Percentiles rank a stretch among this genome's conserved stretches.
phyloP scores from a whole-genome alignment of 2,329 filamentous ascomycete genomes.

The Colletotrichum simmondsii region DNA sequence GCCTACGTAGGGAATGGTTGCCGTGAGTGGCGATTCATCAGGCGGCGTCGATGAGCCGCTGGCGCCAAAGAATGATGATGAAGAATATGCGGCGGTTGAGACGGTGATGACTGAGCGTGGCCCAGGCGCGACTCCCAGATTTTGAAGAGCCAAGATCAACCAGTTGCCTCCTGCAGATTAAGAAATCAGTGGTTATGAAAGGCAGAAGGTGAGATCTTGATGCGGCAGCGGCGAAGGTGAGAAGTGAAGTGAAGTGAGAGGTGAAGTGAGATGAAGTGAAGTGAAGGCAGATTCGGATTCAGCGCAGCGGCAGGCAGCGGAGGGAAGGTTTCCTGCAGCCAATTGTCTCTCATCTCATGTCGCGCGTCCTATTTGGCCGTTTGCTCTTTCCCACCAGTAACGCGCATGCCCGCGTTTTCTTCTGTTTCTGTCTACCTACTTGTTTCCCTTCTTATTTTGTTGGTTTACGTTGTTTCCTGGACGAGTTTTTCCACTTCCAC shows the following conservation, averaged over 20 bases:
- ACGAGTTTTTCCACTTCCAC: background rate
- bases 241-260: background rate
- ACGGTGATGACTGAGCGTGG: background rate
- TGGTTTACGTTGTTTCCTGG: background rate
- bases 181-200: background rate
- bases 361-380: background rate
- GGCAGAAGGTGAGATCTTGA: background rate
- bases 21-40: background rate
- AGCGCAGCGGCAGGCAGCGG: background rate
- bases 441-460: background rate
- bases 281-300: background rate
- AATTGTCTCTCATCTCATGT: background rate
- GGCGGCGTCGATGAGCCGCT: background rate
- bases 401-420: too few relatives aligned
- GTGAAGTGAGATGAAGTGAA: background rate
- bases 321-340: conserved; percentile 2
- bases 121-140: too few relatives aligned
- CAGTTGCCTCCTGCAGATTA: background rate
- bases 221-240: background rate
- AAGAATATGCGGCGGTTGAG: background rate
- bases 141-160: background rate
- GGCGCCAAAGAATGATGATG: background rate
- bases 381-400: background rate
- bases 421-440: background rate
- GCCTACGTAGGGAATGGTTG: background rate